These are phyloP conservation scores for Asterionellopsis glacialis DNA, from an alignment of 108 stramenopile species.

Conservation along the genomic window DNA sequence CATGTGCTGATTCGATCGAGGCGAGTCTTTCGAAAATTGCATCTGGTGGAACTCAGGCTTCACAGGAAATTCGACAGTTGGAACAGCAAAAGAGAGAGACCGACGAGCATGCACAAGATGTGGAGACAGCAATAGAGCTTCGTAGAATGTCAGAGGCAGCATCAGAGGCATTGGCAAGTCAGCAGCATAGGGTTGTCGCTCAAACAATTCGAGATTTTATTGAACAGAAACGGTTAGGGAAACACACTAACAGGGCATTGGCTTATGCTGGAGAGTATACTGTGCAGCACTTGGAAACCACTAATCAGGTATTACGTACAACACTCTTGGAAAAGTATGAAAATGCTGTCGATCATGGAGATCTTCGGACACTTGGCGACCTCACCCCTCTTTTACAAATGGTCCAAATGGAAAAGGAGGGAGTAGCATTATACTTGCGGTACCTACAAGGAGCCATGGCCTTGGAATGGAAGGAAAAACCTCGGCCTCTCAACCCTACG, in stretches of 20 bases:
- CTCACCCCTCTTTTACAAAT: slow-evolving; percentile 66
- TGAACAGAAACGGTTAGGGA: slow-evolving; percentile 14
- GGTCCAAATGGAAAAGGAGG: slow-evolving; percentile 69
- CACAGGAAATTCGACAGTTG: slow-evolving; percentile 65
- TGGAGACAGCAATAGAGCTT: slow-evolving; percentile 57
- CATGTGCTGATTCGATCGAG: slow-evolving; percentile 73
- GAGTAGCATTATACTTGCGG: slow-evolving; percentile 62
- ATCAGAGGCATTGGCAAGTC: slow-evolving; percentile 43
- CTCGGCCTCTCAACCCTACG: not conserved
- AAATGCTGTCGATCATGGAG: slow-evolving; percentile 40
- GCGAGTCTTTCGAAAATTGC: slow-evolving; percentile 78
- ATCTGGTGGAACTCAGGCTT: slow-evolving; percentile 74
- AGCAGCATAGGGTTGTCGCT: slow-evolving; percentile 49
- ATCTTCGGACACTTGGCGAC: slow-evolving; percentile 52
- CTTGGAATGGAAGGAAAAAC: slow-evolving; percentile 20
- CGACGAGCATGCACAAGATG: slow-evolving; percentile 56
- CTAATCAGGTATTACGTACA: slow-evolving; percentile 26
- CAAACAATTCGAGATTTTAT: slow-evolving; percentile 49
- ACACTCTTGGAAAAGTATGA: slow-evolving; percentile 61
- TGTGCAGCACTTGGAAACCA: slow-evolving; percentile 43
- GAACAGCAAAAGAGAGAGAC: slow-evolving; percentile 62
- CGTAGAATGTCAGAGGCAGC: slow-evolving; percentile 40
- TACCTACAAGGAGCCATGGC: slow-evolving; percentile 46
- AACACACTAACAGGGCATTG: slow-evolving; percentile 29
- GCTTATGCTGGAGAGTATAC: slow-evolving; percentile 64